Evolutionary conservation across 805 yeast genomes (phyloP), one percentile per base, ranked within the genome.

Genomic region (Lipomyces mesembrius): DNA sequence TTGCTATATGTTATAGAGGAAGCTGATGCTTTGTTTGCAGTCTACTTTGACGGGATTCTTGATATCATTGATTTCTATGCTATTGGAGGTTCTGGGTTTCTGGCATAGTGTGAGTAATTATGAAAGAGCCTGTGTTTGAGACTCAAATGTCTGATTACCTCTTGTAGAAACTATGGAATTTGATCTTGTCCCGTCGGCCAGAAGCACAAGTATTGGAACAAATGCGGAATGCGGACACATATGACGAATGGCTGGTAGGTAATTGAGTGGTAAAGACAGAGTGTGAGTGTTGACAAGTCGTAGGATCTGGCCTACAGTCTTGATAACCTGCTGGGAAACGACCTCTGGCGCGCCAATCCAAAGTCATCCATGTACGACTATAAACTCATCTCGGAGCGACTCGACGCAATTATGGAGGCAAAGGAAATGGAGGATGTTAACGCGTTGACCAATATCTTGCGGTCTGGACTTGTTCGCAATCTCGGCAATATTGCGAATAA

Each of bases 401-500:
- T 89, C 69, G 84, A 87, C 61, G 82, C 83, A 32, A 77, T 95
- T 58, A 80, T 83, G 58, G 83, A 83, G 25, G 92, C 96, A 0
- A 77, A 95, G 59, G 79, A 82, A 34, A 80, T 81, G 7, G 83
- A 83, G 14, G 91, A 92, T 75, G 80, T 87, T 1, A 82, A 81
- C 25, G 78, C 81, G 43, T 79, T 92, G 22, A 83, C 89, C 79
- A 87, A 89, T 25, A 79, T 89, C 51, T 83, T 94, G 57, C 79
- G 97, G 53, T 89, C 96, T 0, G 97, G 70, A 0, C 83, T 92
- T 74, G 80, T 95, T 46, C 80, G 99, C 53, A 95, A 95, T 75
- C 90, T 94, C 79, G 98, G 97, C 6, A 96, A 97, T 0, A 91
- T 95, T 3, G 85, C 96, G 0, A 90, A 89, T 71, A 87, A 88